These are phyloP conservation scores for Mycena galericulata DNA, from an alignment of 768 basidiomycete genomes.

Conservation along the genomic window DNA sequence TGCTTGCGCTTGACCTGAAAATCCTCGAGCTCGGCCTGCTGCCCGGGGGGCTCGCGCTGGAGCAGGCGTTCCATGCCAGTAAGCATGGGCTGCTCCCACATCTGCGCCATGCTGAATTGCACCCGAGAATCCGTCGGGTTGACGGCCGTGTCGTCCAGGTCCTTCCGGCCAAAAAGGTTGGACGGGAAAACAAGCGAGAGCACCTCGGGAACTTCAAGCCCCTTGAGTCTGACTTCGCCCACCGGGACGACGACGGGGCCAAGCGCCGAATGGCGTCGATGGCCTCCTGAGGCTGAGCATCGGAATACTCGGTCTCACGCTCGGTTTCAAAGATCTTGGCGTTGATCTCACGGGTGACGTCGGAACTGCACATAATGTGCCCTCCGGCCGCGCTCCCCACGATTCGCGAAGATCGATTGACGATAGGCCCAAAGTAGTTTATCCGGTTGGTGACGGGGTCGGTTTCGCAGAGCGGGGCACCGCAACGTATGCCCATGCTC, in stretches of 20 bases:
- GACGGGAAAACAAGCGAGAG: constrained; percentile 88
- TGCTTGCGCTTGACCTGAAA: no score
- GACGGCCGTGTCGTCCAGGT: constrained; percentile 54
- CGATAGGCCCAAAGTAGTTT: constrained; percentile 98
- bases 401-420: constrained; percentile 93
- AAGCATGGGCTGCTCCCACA: constrained; percentile 78
- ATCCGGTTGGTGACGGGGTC: constrained; percentile 94
- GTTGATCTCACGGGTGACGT: constrained; percentile 86
- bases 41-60: no score
- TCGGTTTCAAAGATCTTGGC: constrained; percentile 68
- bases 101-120: constrained; percentile 80
- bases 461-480: constrained; percentile 87
- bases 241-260: constrained; percentile 79
- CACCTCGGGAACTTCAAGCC: constrained; percentile 90
- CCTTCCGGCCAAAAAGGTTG: constrained; percentile 77
- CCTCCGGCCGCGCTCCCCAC: constrained; percentile 87
- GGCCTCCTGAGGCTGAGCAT: constrained; percentile 66
- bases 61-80: no score
- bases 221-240: constrained; percentile 94
- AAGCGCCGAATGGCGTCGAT: constrained; percentile 82
- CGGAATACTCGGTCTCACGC: constrained; percentile 70
- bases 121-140: constrained; percentile 57
- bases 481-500: constrained; percentile 98
- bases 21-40: no score
- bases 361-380: constrained; percentile 92